phyloP scores from a whole-genome alignment of 805 yeast genomes.

The Candida gorgasii region DNA sequence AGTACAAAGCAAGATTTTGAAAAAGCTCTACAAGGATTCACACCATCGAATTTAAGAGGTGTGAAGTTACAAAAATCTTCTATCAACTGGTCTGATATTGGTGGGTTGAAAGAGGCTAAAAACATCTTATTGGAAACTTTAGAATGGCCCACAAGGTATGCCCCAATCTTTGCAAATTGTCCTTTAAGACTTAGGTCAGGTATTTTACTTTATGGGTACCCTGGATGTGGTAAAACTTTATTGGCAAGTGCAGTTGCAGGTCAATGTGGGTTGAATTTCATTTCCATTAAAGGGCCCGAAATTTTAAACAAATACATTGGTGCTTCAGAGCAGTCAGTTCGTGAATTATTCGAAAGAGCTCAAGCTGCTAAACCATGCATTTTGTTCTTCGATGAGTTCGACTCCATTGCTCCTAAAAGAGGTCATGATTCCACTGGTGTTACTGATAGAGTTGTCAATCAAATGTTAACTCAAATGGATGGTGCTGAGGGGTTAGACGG shows the following conservation, averaged over 20 bases:
- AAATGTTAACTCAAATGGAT: constrained; percentile 96
- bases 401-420: constrained; percentile 95
- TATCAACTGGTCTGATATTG: constrained; percentile 83
- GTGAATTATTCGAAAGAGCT: constrained; percentile 92
- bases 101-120: constrained; percentile 81
- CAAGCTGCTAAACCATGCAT: constrained; percentile 94
- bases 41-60: constrained; percentile 82
- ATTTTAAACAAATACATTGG: constrained; percentile 94
- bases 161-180: constrained; percentile 89
- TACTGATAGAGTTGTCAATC: constrained; percentile 96
- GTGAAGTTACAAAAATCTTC: constrained; percentile 80
- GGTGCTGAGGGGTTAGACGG: constrained; percentile 99
- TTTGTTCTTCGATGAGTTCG: constrained; percentile 92
- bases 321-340: constrained; percentile 91
- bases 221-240: constrained; percentile 96
- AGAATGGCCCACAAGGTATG: constrained; percentile 97
- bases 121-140: constrained; percentile 76
- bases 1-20: constrained; percentile 37
- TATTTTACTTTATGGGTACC: constrained; percentile 87
- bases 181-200: constrained; percentile 90
- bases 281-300: constrained; percentile 94
- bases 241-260: constrained; percentile 92
- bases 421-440: constrained; percentile 98
- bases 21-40: constrained; percentile 63
- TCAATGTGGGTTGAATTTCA: constrained; percentile 91